Conservation (phyloP, 805 yeast species). For the Saccharomyces cerevisiae region DNA sequence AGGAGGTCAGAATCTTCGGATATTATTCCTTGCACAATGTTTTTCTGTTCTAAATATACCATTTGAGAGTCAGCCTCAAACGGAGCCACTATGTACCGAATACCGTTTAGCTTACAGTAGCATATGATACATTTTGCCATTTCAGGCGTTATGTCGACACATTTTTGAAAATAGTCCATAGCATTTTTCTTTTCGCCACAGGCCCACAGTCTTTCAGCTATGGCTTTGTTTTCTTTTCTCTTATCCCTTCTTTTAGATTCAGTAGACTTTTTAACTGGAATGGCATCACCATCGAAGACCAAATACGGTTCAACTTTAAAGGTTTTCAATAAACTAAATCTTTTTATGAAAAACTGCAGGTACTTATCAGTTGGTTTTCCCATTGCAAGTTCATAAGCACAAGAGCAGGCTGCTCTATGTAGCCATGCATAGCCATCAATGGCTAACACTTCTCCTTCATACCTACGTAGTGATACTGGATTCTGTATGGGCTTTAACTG, state of each 20-base stretch:
- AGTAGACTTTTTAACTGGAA: conserved; percentile 71
- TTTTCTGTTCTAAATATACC: conserved; percentile 74
- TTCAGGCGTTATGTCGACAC: conserved; percentile 79
- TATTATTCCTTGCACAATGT: conserved; percentile 73
- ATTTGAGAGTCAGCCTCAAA: conserved; percentile 97
- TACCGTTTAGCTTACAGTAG: conserved; percentile 46
- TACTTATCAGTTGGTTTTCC: conserved; percentile 65
- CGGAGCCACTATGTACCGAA: conserved; percentile 86
- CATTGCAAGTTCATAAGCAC: conserved; percentile 74
- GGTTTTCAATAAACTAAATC: conserved; percentile 52
- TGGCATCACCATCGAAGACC: conserved; percentile 87
- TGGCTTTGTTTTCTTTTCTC: conserved; percentile 49
- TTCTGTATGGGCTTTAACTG: conserved; percentile 66
- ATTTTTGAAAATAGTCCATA: conserved; percentile 59
- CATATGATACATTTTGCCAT: conserved; percentile 86
- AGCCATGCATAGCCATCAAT: conserved; percentile 98
- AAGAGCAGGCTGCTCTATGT: conserved; percentile 74
- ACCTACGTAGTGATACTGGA: conserved; percentile 47
- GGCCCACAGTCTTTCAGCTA: conserved; percentile 44
- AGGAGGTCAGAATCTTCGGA: conserved; percentile 92
- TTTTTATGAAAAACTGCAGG: conserved; percentile 58
- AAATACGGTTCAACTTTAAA: conserved; percentile 74
- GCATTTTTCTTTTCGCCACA: conserved; percentile 57
- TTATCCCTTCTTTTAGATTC: conserved; percentile 53
- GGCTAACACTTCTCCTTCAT: conserved; percentile 70